phyloP scores from a whole-genome alignment of 2,329 filamentous ascomycete species.

The Cucurbitaria berberidis region DNA sequence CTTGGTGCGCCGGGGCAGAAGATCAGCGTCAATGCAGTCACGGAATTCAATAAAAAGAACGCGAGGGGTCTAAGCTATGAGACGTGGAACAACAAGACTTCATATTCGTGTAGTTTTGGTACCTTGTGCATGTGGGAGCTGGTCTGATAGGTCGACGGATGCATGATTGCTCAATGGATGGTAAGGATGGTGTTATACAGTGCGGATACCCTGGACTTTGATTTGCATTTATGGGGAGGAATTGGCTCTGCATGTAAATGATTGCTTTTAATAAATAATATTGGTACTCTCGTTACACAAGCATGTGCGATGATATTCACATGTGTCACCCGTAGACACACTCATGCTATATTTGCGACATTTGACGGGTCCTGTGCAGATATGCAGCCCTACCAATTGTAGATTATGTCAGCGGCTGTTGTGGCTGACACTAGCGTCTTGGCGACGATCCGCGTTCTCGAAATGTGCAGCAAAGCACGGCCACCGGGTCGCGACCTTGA shows the following conservation, averaged over 20 bases:
- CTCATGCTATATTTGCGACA: neutral
- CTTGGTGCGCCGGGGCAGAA: constrained; percentile 62
- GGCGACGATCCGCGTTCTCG: constrained; percentile 1
- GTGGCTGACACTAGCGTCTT: constrained; percentile 2
- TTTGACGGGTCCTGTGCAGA: neutral
- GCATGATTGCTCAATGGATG: neutral
- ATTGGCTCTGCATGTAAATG: neutral
- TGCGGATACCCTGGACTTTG: constrained; percentile 17
- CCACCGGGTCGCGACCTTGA: constrained; percentile 2
- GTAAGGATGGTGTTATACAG: constrained; percentile 3
- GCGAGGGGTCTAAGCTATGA: constrained; percentile 58
- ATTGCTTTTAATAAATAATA: neutral
- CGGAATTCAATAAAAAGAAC: constrained; percentile 57
- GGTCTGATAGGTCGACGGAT: constrained; percentile 39
- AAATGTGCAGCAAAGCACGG: constrained; percentile 7
- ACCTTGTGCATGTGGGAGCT: constrained; percentile 63
- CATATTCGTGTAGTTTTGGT: constrained; percentile 51
- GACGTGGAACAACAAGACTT: constrained; percentile 47
- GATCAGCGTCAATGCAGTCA: constrained; percentile 69
- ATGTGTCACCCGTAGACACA: neutral
- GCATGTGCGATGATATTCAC: neutral
- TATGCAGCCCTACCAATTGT: constrained; percentile 1
- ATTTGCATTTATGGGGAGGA: neutral
- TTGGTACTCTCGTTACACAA: neutral
- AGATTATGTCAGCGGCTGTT: constrained; percentile 12